Conservation (phyloP, 805 yeast species). For the Pichia rugopelliculosa region DNA sequence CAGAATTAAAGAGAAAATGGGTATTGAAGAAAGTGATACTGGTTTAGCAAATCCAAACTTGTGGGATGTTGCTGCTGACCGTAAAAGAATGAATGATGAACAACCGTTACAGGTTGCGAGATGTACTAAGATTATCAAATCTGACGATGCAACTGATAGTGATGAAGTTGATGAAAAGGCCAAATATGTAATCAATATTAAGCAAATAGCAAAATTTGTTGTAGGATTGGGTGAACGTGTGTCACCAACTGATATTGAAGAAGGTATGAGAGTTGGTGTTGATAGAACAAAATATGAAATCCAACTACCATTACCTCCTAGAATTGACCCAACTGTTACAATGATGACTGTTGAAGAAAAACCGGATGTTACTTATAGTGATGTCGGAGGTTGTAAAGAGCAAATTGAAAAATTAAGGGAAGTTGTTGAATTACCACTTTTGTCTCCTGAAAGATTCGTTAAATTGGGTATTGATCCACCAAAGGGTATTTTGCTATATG, state of each 20-base stretch:
- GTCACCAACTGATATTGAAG: slow-evolving; percentile 97
- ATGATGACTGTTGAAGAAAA: slow-evolving; percentile 99
- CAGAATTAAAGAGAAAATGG: slow-evolving; percentile 89
- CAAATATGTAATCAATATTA: slow-evolving; percentile 91
- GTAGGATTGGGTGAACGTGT: slow-evolving; percentile 95
- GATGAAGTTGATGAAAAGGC: slow-evolving; percentile 59
- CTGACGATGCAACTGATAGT: slow-evolving; percentile 32
- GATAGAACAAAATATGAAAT: slow-evolving; percentile 96
- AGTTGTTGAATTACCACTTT: slow-evolving; percentile 88
- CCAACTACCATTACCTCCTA: slow-evolving; percentile 94
- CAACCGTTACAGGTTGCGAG: slow-evolving; percentile 98
- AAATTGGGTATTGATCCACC: slow-evolving; percentile 98
- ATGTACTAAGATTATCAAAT: slow-evolving; percentile 92
- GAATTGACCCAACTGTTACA: slow-evolving; percentile 95
- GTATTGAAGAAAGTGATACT: slow-evolving; percentile 91
- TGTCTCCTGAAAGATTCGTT: slow-evolving; percentile 95
- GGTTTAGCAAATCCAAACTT: slow-evolving; percentile 95
- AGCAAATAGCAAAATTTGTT: slow-evolving; percentile 97
- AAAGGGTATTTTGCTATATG: slow-evolving; percentile 91
- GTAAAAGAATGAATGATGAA: slow-evolving; percentile 85
- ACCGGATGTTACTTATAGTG: slow-evolving; percentile 97
- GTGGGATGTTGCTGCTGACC: slow-evolving; percentile 97
- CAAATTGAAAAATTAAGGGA: slow-evolving; percentile 95
- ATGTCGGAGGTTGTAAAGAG: slow-evolving; percentile 97
- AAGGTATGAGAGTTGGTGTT: slow-evolving; percentile 99